Percentiles rank a stretch among this genome's conserved stretches.
Evolutionary conservation across 2,329 filamentous ascomycete species (phyloP).

Genomic region (Cordyceps sp.): DNA sequence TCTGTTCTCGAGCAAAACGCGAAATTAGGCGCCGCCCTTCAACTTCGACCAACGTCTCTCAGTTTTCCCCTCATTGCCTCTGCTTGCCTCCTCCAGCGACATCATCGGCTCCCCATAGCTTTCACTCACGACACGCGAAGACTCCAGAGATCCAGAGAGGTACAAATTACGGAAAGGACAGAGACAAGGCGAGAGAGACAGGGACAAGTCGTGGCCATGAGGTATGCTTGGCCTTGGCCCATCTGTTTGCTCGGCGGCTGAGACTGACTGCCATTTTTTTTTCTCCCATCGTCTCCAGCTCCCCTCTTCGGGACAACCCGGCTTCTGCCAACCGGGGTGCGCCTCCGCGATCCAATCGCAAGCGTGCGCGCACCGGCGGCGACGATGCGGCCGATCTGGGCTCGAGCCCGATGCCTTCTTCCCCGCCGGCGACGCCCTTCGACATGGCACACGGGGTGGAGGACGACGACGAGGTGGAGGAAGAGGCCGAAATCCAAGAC

Average conservation of each 20-base stretch:
- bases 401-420: conserved; percentile 50
- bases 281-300: conserved; percentile 33
- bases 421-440: conserved; percentile 41
- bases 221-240: conserved; percentile 5
- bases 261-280: neutral
- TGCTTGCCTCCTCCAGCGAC: conserved; percentile 1
- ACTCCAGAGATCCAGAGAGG: too few relatives aligned
- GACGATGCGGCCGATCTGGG: conserved; percentile 34
- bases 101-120: too few relatives aligned
- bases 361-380: conserved; percentile 34
- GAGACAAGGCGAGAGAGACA: neutral
- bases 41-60: conserved; percentile 2
- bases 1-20: neutral
- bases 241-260: too few relatives aligned
- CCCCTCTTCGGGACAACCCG: conserved; percentile 66
- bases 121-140: neutral
- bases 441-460: conserved; percentile 50
- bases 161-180: neutral
- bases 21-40: too few relatives aligned
- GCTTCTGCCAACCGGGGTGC: conserved; percentile 68
- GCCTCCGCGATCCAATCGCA: conserved; percentile 31
- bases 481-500: conserved; percentile 55
- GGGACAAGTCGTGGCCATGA: conserved; percentile 5
- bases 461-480: conserved; percentile 55
- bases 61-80: conserved; percentile 7